Percentiles rank a stretch among this genome's conserved stretches.
phyloP scores from a whole-genome alignment of 2,329 filamentous ascomycete species.

The Pseudogymnoascus sp. region DNA sequence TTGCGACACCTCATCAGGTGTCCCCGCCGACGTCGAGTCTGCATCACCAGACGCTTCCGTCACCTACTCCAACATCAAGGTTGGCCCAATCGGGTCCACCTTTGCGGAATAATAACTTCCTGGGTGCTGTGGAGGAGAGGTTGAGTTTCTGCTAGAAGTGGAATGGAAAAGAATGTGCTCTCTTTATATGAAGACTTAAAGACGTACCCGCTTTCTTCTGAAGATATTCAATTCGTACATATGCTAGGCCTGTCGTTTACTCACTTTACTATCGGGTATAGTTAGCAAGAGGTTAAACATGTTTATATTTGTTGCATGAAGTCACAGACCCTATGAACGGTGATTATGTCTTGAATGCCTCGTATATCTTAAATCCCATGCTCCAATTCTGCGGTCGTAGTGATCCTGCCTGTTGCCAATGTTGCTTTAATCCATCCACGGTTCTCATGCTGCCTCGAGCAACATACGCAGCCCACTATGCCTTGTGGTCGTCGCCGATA shows the following conservation, averaged over 20 bases:
- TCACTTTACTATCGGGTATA: slow-evolving; percentile 7
- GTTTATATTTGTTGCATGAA: slow-evolving; percentile 2
- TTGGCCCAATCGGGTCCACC: slow-evolving; percentile 28
- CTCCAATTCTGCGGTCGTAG: background rate
- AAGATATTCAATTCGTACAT: slow-evolving; percentile 3
- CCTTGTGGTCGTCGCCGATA: no score
- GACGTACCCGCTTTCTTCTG: slow-evolving; percentile 1
- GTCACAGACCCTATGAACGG: background rate
- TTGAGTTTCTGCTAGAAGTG: background rate
- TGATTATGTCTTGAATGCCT: background rate
- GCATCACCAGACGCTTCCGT: slow-evolving; percentile 38
- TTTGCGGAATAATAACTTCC: slow-evolving; percentile 13
- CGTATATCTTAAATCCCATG: background rate
- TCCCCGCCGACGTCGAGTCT: slow-evolving; percentile 42
- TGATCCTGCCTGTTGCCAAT: background rate
- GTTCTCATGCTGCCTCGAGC: background rate
- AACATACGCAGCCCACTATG: background rate
- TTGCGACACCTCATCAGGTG: slow-evolving; percentile 46
- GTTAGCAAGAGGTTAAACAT: background rate
- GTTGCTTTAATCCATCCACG: background rate
- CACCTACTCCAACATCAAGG: slow-evolving; percentile 30
- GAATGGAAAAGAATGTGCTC: background rate
- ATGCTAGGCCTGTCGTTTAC: background rate
- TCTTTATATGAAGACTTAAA: background rate
- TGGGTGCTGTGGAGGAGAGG: background rate